Percentiles rank a stretch among this genome's conserved stretches.
Evolutionary conservation across 768 basidiomycete genomes (phyloP).

Genomic region (Leccinum subgranulosum): DNA sequence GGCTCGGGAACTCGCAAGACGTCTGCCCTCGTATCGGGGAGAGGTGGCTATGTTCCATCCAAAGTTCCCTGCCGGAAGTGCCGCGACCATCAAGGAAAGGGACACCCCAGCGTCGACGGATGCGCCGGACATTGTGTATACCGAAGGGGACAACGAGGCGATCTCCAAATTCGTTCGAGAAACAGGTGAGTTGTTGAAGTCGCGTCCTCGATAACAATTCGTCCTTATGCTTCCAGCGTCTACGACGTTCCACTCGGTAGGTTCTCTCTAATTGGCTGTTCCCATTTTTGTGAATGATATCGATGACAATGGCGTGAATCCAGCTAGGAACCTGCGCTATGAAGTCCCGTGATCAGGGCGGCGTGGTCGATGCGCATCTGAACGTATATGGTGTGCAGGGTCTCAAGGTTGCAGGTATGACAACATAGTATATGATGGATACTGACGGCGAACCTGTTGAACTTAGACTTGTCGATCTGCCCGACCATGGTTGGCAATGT

Average conservation of each 20-base stretch:
- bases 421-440: background rate
- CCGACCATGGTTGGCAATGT: slow-evolving; percentile 4
- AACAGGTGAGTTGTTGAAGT: slow-evolving; percentile 6
- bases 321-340: slow-evolving; percentile 60
- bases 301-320: background rate
- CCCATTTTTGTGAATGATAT: background rate
- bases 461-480: slow-evolving; percentile 4
- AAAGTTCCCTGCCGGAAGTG: slow-evolving; percentile 23
- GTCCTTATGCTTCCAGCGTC: background rate
- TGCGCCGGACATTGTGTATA: slow-evolving; percentile 33
- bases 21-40: slow-evolving; percentile 37
- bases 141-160: slow-evolving; percentile 32
- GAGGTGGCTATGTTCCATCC: slow-evolving; percentile 15
- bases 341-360: slow-evolving; percentile 56
- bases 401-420: slow-evolving; percentile 59
- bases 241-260: background rate
- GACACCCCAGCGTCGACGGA: slow-evolving; percentile 8
- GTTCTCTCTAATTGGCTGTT: background rate
- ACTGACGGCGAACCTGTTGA: background rate
- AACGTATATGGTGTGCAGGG: slow-evolving; percentile 61
- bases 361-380: slow-evolving; percentile 59
- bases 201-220: background rate
- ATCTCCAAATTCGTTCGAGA: slow-evolving; percentile 27
- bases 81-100: slow-evolving; percentile 17
- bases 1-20: slow-evolving; percentile 48